Base-by-base conservation (phyloP, 768 basidiomycete species). In the Auricularia sp. region DNA sequence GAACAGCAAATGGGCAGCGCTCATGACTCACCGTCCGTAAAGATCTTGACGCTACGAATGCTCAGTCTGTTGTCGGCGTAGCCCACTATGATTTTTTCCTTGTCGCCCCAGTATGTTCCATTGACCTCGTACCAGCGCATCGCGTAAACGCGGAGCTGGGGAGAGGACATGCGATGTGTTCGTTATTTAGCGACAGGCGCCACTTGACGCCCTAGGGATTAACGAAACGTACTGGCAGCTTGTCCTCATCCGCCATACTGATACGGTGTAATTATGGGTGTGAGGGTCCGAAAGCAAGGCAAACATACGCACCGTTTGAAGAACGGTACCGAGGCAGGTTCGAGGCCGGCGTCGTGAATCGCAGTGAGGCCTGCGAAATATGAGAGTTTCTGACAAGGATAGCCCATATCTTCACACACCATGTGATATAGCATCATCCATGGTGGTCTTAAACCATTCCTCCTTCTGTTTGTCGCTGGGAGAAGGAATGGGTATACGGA, bases 341-440 rank as follows among this genome's bases (percentile, higher is more conserved):
- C 71, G 0, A 82, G 80, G 53, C 72, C 79, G 0, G 95, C 95
- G 70, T 98, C 94, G 64, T 97, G 94, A 21, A 98, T 85, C 11
- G 83, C 87, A 0, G 93, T 95, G 64, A 98, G 73, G 1, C 56
- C 56, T 59, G 8, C 23, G 23, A 29, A 4, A 29, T 14, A 33
- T 59, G 23, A 59, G 56, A 11, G 43, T 21, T n/a, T 10, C 54
- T 29, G 23, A 29, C 14, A 29, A 59, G 14, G 29, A 14, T 8
- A 35, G 29, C 56, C 7, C 11, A 8, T 2, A 6, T 8, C 7
- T 33, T 7, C 56, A 59, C 29, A 7, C 10, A 59, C 96, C 96
- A 64, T 84, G 82, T 2, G 81, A 78, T n/a, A 93, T 76, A 0
- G 88, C 92, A 68, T 91, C 86, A 34, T 75, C 73, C 53, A 88